Conservation (phyloP, 805 yeast genomes). For the Grigorovia yakushimaensis region DNA sequence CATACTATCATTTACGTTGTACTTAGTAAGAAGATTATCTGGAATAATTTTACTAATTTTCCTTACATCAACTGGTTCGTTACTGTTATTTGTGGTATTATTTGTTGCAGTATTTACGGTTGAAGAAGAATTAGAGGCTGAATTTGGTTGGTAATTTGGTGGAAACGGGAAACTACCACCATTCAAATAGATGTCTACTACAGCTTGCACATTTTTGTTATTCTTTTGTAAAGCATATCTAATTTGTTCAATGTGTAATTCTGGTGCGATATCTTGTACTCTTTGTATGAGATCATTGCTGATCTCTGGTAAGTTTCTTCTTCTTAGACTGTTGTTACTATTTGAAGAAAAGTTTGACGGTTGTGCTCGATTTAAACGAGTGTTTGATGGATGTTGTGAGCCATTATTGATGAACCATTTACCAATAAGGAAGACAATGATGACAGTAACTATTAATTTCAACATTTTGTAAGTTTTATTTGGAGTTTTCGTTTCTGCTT, state of each 20-base stretch:
- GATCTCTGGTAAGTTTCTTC: slow-evolving; percentile 6
- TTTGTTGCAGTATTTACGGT: not conserved
- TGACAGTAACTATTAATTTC: slow-evolving; percentile 8
- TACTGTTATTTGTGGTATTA: not conserved
- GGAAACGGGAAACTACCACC: slow-evolving; percentile 55
- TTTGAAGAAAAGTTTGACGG: not conserved
- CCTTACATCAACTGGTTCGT: slow-evolving; percentile 17
- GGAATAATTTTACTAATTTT: slow-evolving; percentile 24
- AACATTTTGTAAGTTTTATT: not conserved
- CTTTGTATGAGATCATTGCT: not conserved
- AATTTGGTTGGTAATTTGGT: slow-evolving; percentile 29
- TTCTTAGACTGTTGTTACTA: not conserved
- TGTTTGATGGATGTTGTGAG: slow-evolving; percentile 37
- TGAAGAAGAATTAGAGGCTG: too few relatives aligned
- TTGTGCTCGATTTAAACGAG: not conserved
- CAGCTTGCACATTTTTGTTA: slow-evolving; percentile 61
- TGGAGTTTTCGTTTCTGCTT: too few relatives aligned
- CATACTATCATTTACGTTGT: slow-evolving; percentile 16
- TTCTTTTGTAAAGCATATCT: slow-evolving; percentile 61
- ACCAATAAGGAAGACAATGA: slow-evolving; percentile 47
- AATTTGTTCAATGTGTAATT: slow-evolving; percentile 58
- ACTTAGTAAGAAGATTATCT: slow-evolving; percentile 24
- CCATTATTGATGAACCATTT: slow-evolving; percentile 54
- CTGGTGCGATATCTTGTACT: slow-evolving; percentile 76
- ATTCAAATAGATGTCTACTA: slow-evolving; percentile 62